These are phyloP conservation scores for Spizellomyces punctatus DNA, from an alignment of 192 early-diverging fungal genomes.

Conservation along the genomic window DNA sequence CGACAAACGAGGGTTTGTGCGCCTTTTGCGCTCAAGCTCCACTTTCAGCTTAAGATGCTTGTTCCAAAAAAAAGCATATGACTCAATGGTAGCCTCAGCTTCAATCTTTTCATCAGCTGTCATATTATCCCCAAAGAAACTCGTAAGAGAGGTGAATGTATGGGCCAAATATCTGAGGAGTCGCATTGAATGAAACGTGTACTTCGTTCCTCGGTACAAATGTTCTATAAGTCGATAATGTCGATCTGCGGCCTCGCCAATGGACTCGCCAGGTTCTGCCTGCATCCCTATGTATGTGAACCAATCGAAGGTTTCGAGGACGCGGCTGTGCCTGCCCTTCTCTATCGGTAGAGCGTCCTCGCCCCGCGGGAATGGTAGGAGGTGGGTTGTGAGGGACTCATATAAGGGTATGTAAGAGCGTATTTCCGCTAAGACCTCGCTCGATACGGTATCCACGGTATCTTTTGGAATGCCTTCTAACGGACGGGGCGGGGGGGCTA, in stretches of 20 bases:
- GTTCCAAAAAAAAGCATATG: slow-evolving; percentile 47
- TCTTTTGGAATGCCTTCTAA: slow-evolving; percentile 12
- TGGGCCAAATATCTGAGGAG: slow-evolving; percentile 53
- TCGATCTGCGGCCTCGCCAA: slow-evolving; percentile 45
- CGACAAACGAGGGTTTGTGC: neutral
- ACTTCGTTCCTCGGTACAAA: slow-evolving; percentile 54
- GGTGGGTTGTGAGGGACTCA: slow-evolving; percentile 43
- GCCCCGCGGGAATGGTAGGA: slow-evolving; percentile 45
- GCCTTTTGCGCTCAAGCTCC: slow-evolving; percentile 18
- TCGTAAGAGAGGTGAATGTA: slow-evolving; percentile 45
- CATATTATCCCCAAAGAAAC: slow-evolving; percentile 45
- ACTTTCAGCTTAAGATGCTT: slow-evolving; percentile 31
- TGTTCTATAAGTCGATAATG: slow-evolving; percentile 50
- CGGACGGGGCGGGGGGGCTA: slow-evolving; percentile 8
- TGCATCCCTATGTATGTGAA: slow-evolving; percentile 35
- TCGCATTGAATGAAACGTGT: slow-evolving; percentile 55
- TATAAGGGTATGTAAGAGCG: slow-evolving; percentile 37
- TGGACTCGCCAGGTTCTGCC: slow-evolving; percentile 21
- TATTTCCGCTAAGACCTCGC: slow-evolving; percentile 28
- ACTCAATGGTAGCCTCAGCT: slow-evolving; percentile 33
- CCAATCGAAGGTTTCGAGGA: slow-evolving; percentile 51
- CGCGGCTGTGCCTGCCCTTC: slow-evolving; percentile 30
- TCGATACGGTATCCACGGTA: slow-evolving; percentile 3
- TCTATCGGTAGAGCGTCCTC: slow-evolving; percentile 33
- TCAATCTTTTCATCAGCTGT: slow-evolving; percentile 43